phyloP scores from a whole-genome alignment of 352 stramenopile species.

The Pythium diclinum region DNA sequence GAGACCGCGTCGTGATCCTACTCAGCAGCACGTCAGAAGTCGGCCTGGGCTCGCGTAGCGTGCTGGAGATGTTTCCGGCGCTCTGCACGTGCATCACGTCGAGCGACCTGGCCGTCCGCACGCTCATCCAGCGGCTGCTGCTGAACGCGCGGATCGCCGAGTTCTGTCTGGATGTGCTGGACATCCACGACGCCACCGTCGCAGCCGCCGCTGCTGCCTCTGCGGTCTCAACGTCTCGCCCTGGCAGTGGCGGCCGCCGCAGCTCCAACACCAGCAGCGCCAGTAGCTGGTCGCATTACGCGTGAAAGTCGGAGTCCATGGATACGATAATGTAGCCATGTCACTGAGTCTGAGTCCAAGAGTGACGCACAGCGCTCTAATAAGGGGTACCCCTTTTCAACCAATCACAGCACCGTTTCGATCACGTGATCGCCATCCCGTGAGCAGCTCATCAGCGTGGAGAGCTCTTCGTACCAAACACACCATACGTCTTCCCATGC shows the following conservation, averaged over 20 bases:
- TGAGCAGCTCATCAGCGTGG: neutral
- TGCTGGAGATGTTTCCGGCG: slow-evolving; percentile 73
- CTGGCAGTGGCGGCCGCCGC: slow-evolving; percentile 1
- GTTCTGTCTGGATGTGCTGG: slow-evolving; percentile 35
- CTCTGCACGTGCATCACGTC: slow-evolving; percentile 81
- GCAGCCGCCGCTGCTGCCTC: slow-evolving; percentile 10
- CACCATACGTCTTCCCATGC: neutral
- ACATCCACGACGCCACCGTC: slow-evolving; percentile 23
- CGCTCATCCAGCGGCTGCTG: slow-evolving; percentile 65
- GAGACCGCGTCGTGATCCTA: slow-evolving; percentile 67
- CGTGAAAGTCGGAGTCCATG: slow-evolving; percentile 3
- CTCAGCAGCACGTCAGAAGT: slow-evolving; percentile 56
- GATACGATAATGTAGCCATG: slow-evolving; percentile 5
- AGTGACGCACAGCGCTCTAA: neutral
- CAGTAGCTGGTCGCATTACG: slow-evolving; percentile 17
- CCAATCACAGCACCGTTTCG: neutral
- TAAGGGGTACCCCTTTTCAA: neutral
- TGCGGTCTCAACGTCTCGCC: neutral
- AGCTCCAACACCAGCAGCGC: slow-evolving; percentile 1
- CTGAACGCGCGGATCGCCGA: slow-evolving; percentile 50
- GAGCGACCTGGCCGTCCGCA: slow-evolving; percentile 53
- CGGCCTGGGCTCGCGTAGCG: slow-evolving; percentile 44
- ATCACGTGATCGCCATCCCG: neutral
- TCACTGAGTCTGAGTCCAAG: neutral
- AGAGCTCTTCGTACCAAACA: neutral